Base-by-base conservation (phyloP, 805 yeast genomes). In the Pichia ethanolica region DNA sequence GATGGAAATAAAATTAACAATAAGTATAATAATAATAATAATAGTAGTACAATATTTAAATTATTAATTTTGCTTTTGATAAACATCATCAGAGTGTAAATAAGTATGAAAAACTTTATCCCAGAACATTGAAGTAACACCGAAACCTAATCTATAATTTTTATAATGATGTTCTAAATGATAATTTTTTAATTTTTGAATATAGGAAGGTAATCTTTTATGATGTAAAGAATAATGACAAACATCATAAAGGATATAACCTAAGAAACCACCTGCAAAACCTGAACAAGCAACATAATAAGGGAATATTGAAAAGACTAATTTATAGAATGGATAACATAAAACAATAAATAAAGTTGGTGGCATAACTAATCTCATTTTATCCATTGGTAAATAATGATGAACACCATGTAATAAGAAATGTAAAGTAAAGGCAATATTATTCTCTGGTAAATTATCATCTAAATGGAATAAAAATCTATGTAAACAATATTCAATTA, bases 101-200 rank as follows among this genome's bases (percentile, higher is more conserved):
- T 81, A 83, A 39, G 98, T 91, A 51, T 86, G 87, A 66, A 93
- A 93, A 10, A 93, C 87, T 30, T 70, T 77, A 67, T 93, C 99
- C 99, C 99, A 93, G 69, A 88, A 88, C 70, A 79, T 82, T 53
- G 89, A 78, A 33, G 98, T 89, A 54, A 93, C 98, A 58, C 99
- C 99, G 59, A 90, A 93, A 1, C 98, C 99, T 59, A 90, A 71
- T 69, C 95, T 96, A 68, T 88, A 93, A 70, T 93, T 91, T 73
- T 91, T 90, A 74, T 93, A 93, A 66, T 93, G 99, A 69, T 93
- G 99, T 67, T 91, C 98, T 69, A 93, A 77, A 67, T 93, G 99
- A 65, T 89, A 83, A 45, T 86, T 87, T 69, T 93, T 93, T 62
- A 89, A 72, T 33, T 78, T 81, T 65, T 87, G 89, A 69, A 89